phyloP scores from a whole-genome alignment of 23 red algal species.

The Cyanidiococcus yangmingshanensis region DNA sequence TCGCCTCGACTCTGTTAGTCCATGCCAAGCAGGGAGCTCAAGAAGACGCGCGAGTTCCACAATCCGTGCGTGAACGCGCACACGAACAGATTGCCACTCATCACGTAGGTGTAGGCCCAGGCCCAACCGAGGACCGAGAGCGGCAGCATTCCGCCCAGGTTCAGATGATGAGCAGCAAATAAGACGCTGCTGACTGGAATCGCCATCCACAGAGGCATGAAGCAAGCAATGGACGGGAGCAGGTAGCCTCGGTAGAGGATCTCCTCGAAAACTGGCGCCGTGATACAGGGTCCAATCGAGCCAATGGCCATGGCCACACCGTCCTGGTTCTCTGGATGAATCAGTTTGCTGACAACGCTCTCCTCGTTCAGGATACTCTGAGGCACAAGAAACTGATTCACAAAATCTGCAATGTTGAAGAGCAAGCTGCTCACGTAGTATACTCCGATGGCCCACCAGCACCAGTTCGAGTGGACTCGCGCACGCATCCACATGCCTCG shows the following conservation, averaged over 20 bases:
- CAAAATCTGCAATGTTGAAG: slow-evolving; percentile 85
- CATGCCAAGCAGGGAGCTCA: slow-evolving; percentile 1
- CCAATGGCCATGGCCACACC: slow-evolving; percentile 89
- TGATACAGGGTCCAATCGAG: slow-evolving; percentile 88
- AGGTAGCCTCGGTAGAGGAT: slow-evolving; percentile 93
- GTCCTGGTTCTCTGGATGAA: slow-evolving; percentile 98
- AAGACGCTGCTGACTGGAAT: slow-evolving; percentile 91
- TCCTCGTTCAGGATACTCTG: slow-evolving; percentile 83
- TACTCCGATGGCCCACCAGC: slow-evolving; percentile 92
- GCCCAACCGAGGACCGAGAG: slow-evolving; percentile 72
- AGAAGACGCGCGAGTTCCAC: slow-evolving; percentile 16
- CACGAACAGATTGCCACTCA: slow-evolving; percentile 17
- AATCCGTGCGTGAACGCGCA: slow-evolving; percentile 18
- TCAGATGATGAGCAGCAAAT: slow-evolving; percentile 94
- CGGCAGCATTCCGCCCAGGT: slow-evolving; percentile 72
- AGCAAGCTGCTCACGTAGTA: slow-evolving; percentile 89
- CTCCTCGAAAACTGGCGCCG: slow-evolving; percentile 99
- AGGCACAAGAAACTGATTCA: slow-evolving; percentile 88
- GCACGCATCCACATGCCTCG: slow-evolving; percentile 73
- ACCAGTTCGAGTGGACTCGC: slow-evolving; percentile 74
- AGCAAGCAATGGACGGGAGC: slow-evolving; percentile 67
- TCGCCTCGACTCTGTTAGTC: background rate
- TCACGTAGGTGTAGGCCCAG: slow-evolving; percentile 18
- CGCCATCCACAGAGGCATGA: slow-evolving; percentile 78
- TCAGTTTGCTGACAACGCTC: slow-evolving; percentile 94